phyloP scores from a whole-genome alignment of 1,284 basidiomycete species.

The Tilletia walkeri region DNA sequence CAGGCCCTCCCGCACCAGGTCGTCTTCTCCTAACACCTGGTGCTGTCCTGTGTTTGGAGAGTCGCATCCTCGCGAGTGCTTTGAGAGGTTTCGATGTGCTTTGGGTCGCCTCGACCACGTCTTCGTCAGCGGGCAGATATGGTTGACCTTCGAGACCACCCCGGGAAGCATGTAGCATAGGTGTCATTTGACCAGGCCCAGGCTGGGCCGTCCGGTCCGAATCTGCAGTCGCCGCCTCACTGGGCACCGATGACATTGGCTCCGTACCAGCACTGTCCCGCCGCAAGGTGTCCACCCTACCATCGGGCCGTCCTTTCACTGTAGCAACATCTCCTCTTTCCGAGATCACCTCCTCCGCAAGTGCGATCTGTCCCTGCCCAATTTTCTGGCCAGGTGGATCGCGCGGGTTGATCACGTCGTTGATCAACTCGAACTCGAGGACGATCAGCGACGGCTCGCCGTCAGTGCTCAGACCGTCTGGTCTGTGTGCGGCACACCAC shows the following conservation, averaged over 20 bases:
- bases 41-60: background rate
- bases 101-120: constrained; percentile 73
- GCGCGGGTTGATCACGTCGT: constrained; percentile 71
- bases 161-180: background rate
- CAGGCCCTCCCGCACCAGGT: constrained; percentile 8
- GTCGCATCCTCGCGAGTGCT: constrained; percentile 65
- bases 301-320: background rate
- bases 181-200: no score
- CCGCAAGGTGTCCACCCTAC: background rate
- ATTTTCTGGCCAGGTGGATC: constrained; percentile 39
- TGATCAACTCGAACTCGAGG: constrained; percentile 79
- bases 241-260: constrained; percentile 27
- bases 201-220: constrained; percentile 27
- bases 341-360: background rate
- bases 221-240: constrained; percentile 27
- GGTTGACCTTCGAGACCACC: constrained; percentile 39
- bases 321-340: background rate
- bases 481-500: constrained; percentile 74
- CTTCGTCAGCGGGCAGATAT: constrained; percentile 50
- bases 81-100: constrained; percentile 71
- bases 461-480: constrained; percentile 27
- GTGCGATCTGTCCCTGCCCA: constrained; percentile 30
- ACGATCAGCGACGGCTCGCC: constrained; percentile 35
- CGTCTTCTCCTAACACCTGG: background rate
- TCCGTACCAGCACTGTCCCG: constrained; percentile 10